Conservation (phyloP, 75 land plant genomes). For the Selaginella tamariscina region DNA sequence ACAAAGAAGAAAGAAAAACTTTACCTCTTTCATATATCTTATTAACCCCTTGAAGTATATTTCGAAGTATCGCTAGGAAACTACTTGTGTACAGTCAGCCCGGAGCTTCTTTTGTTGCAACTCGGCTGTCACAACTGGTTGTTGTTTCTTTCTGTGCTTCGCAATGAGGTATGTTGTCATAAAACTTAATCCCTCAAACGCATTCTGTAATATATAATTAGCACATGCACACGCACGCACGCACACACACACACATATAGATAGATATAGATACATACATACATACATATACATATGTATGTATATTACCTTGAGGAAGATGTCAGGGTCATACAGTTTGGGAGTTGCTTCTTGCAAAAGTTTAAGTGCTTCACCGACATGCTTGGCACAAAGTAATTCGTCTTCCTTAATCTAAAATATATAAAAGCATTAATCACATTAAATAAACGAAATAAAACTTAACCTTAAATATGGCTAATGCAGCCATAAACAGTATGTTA, state of each 20-base stretch:
- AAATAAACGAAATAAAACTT: not conserved
- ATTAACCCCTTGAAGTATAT: no score
- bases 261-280: no score
- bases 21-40: no score
- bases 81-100: no score
- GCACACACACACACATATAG: no score
- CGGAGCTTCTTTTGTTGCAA: no score
- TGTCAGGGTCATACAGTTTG: slow-evolving; percentile 80
- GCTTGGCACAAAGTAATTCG: slow-evolving; percentile 48
- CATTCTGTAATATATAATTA: slow-evolving; percentile 59
- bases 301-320: slow-evolving; percentile 65
- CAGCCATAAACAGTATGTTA: slow-evolving; percentile 64
- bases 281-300: no score
- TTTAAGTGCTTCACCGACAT: slow-evolving; percentile 61
- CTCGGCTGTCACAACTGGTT: slow-evolving; percentile 72
- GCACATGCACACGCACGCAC: no score
- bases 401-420: slow-evolving; percentile 75
- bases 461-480: slow-evolving; percentile 84
- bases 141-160: slow-evolving; percentile 73
- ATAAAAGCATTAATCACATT: not conserved
- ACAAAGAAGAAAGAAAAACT: no score
- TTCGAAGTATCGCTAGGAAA: no score
- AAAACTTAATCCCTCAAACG: slow-evolving; percentile 66
- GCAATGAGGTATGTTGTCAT: slow-evolving; percentile 55
- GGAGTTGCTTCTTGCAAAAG: slow-evolving; percentile 50